Base-by-base conservation (phyloP, 2,329 filamentous ascomycete genomes). In the Alternaria infectoria region DNA sequence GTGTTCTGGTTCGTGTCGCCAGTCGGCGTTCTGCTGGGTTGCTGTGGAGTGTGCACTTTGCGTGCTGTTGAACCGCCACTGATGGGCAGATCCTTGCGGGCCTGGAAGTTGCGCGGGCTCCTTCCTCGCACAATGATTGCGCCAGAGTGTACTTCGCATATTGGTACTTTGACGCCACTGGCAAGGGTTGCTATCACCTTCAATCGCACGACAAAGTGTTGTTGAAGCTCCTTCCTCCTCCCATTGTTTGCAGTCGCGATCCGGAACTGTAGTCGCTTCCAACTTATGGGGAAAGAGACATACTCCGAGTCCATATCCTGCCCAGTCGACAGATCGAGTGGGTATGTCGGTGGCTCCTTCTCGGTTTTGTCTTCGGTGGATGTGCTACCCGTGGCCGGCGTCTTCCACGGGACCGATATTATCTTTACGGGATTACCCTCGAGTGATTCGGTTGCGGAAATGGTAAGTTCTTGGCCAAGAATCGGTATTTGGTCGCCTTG, bases 321-420 rank as follows among this genome's bases (percentile, higher is more conserved):
- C 83, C 93, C 83, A 43, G 85, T 85, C 77, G 87, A 86, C 57
- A 87, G 83, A 72, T 90, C 88, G 65, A 97, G 81, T 1, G 93
- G 92, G 62, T 97, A 89, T 1, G 93, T 87, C 0, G 91, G 88
- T 6, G 95, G 95, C 77, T 98, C 95, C 76, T 95, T 93, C 77
- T 98, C 95, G 0, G 84, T 82, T 77, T 90, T 90, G 67, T 89
- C 86, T 69, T 89, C 85, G 30, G 78, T 74, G 84, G 91, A 88
- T n/a, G 89, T 86, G 4, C 90, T 88, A 80, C 90, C 92, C 54
- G 92, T 92, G 26, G 91, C 92, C 2, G 93, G 94, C 2, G 94
- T 97, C 84, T 98, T 98, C 95, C 95, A 98, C 1, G 95, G 95
- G 63, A 98, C 97, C 8, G 96, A 96, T 67, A 98, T 97, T 66